Conservation (phyloP, 2,329 filamentous ascomycete species). For the Ophiostoma fasciatum region DNA sequence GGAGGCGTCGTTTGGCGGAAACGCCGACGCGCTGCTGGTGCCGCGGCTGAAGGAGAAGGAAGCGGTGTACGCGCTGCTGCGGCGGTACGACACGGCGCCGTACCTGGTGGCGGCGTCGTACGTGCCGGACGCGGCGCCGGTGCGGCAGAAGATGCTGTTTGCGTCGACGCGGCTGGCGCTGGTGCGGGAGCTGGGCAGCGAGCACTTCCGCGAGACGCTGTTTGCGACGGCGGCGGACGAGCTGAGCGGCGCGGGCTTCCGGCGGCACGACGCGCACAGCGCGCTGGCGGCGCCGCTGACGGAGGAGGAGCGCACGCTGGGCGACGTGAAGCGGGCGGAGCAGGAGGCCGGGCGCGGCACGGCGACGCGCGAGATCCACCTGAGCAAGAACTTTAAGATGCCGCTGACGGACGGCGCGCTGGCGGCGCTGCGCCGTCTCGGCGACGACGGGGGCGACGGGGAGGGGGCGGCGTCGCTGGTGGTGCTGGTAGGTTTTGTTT, state of each 20-base stretch:
- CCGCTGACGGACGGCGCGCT: conserved; percentile 48
- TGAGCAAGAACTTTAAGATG: conserved; percentile 42
- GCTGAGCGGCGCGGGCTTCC: conserved; percentile 54
- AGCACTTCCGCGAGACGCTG: conserved; percentile 63
- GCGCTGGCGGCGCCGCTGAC: conserved; percentile 56
- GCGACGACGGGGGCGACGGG: too few species aligned
- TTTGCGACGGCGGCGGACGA: conserved; percentile 58
- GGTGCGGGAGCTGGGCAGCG: conserved; percentile 59
- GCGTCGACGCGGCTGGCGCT: conserved; percentile 63
- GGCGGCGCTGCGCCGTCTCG: conserved; percentile 46
- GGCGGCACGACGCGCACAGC: conserved; percentile 54
- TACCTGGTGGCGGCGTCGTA: conserved; percentile 59
- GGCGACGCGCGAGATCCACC: conserved; percentile 39
- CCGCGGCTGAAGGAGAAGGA: conserved; percentile 49
- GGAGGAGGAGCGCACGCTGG: conserved; percentile 58
- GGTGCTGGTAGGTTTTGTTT: conserved; percentile 44
- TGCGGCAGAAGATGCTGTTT: conserved; percentile 79
- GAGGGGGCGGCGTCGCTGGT: conserved; percentile 38
- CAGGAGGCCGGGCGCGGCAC: conserved; percentile 60
- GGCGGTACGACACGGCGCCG: conserved; percentile 44
- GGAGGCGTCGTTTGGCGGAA: conserved; percentile 40
- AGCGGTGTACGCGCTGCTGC: conserved; percentile 62
- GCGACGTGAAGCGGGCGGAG: conserved; percentile 61
- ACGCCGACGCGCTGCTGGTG: conserved; percentile 44
- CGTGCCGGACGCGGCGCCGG: conserved; percentile 62